phyloP scores from a whole-genome alignment of 2,329 filamentous ascomycete species.

The Dothiorella sarmentorum region DNA sequence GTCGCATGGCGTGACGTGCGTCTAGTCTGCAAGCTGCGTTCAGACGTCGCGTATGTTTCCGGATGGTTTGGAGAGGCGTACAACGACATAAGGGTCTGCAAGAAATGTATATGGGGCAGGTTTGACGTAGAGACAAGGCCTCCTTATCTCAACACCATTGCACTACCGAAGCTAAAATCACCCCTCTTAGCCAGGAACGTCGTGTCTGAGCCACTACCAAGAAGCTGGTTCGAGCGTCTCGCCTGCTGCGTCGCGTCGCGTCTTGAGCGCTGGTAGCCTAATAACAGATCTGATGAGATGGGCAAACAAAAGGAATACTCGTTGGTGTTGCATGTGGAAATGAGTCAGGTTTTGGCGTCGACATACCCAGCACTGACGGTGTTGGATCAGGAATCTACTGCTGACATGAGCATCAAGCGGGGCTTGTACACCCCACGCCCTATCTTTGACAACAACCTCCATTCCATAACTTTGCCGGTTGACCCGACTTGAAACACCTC shows the following conservation, averaged over 20 bases:
- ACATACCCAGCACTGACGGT: not conserved
- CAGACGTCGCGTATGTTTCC: not conserved
- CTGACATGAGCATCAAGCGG: too few relatives aligned
- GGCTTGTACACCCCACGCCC: too few relatives aligned
- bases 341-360: too few relatives aligned
- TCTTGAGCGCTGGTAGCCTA: too few relatives aligned
- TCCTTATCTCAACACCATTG: slow-evolving; percentile 4
- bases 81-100: not conserved
- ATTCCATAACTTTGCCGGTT: not conserved
- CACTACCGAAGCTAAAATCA: not conserved
- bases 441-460: not conserved
- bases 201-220: not conserved
- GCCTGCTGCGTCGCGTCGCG: not conserved
- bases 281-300: not conserved
- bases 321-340: not conserved
- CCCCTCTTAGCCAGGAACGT: not conserved
- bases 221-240: not conserved
- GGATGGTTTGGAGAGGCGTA: not conserved
- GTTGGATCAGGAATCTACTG: too few relatives aligned
- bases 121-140: not conserved
- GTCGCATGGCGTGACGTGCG: slow-evolving; percentile 1
- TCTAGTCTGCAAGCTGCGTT: not conserved
- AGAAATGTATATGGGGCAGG: not conserved
- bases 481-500: not conserved
- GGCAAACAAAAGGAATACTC: too few relatives aligned